Evolutionary conservation across 225 moss, liverwort and hornwort genomes (phyloP).

Genomic region (Anthoceros angustus): DNA sequence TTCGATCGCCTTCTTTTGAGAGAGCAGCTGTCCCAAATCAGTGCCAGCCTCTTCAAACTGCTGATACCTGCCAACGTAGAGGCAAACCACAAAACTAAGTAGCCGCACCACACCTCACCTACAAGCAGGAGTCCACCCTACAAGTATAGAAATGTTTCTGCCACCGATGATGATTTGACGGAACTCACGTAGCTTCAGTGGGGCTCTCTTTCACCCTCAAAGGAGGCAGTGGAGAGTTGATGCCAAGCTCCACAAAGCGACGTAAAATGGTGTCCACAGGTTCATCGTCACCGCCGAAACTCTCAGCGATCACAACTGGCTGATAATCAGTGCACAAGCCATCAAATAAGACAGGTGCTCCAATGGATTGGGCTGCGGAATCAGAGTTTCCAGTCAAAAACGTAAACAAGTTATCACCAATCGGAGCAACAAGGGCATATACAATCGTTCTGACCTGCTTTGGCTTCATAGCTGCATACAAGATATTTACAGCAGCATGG

Average conservation of each 20-base stretch:
- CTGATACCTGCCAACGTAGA: constrained; percentile 44
- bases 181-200: constrained; percentile 59
- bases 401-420: background rate
- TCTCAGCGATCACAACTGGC: constrained; percentile 80
- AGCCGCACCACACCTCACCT: no score
- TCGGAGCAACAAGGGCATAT: background rate
- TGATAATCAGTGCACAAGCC: constrained; percentile 8
- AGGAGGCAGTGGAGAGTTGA: constrained; percentile 40
- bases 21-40: constrained; percentile 79
- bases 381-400: background rate
- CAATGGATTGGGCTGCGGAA: no score
- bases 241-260: constrained; percentile 57
- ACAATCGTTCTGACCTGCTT: constrained; percentile 33
- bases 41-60: constrained; percentile 82
- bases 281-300: constrained; percentile 92
- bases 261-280: constrained; percentile 72
- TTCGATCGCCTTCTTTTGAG: constrained; percentile 63
- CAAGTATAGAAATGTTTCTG: no score
- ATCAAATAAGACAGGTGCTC: background rate
- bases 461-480: constrained; percentile 48
- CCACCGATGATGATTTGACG: background rate
- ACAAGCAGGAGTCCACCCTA: no score
- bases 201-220: constrained; percentile 74
- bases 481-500: constrained; percentile 36
- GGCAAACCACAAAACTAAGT: background rate